phyloP scores from a whole-genome alignment of 306 rosid genomes.

The Begonia masoniana region DNA sequence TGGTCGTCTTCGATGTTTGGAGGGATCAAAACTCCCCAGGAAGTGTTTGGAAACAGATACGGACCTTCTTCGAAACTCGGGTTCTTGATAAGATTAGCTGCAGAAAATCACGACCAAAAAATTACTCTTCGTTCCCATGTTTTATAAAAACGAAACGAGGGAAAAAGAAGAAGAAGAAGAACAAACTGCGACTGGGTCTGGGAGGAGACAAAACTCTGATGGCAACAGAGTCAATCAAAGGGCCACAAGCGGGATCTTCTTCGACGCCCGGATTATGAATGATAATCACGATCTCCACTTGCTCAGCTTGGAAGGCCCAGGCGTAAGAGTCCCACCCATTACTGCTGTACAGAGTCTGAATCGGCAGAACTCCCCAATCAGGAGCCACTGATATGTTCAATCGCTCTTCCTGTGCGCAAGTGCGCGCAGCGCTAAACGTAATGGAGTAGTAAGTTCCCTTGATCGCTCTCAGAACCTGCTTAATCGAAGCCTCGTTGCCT shows the following conservation, averaged over 20 bases:
- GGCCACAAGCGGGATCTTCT: constrained; percentile 82
- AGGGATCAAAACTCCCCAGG: constrained; percentile 64
- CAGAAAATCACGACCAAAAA: constrained; percentile 1
- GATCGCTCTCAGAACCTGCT: constrained; percentile 32
- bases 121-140: background rate
- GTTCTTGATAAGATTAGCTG: constrained; percentile 59
- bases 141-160: background rate
- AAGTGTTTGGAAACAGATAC: constrained; percentile 34
- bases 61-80: constrained; percentile 79
- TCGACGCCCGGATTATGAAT: constrained; percentile 53
- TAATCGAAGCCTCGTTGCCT: constrained; percentile 64
- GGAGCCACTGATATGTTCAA: constrained; percentile 48
- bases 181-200: constrained; percentile 34
- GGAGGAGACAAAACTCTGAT: constrained; percentile 45
- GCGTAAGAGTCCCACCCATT: constrained; percentile 71
- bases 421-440: constrained; percentile 59
- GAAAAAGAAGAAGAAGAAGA: background rate
- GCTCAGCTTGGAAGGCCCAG: constrained; percentile 47
- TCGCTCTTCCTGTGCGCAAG: constrained; percentile 69
- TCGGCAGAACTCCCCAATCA: constrained; percentile 54
- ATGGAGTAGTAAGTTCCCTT: constrained; percentile 44
- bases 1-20: constrained; percentile 58
- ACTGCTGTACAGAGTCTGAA: constrained; percentile 69
- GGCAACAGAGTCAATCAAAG: constrained; percentile 60
- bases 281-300: constrained; percentile 17